Conservation (phyloP, 192 early-diverging fungal species). For the Coemansia sp. region DNA sequence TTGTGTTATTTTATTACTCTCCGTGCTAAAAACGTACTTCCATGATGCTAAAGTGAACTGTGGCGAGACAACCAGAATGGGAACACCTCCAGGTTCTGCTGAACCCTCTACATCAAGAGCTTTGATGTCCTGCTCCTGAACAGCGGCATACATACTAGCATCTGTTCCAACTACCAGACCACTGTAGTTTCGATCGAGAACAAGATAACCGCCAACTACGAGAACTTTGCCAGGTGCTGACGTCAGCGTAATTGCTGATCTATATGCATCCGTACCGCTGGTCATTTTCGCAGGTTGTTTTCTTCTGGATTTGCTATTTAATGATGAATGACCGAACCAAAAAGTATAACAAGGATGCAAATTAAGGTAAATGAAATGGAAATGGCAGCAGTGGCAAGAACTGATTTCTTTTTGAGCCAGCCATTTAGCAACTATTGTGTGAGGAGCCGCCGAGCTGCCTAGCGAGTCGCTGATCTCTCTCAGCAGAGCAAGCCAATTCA, state of each 20-base stretch:
- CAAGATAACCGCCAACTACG: constrained; percentile 90
- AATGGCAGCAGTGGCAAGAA: background rate
- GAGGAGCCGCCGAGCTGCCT: no score
- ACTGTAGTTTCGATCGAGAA: constrained; percentile 76
- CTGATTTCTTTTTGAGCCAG: no score
- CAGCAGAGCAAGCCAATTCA: no score
- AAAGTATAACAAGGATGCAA: no score
- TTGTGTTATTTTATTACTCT: constrained; percentile 28
- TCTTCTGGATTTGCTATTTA: constrained; percentile 1
- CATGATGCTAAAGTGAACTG: constrained; percentile 87
- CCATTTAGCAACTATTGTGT: no score
- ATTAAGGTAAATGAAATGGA: background rate
- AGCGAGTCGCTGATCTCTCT: no score
- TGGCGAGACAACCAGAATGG: constrained; percentile 70
- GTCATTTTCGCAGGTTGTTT: background rate
- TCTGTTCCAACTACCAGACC: constrained; percentile 86
- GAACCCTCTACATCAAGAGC: background rate
- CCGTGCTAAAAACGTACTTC: constrained; percentile 61
- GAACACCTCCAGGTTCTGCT: background rate
- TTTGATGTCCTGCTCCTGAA: constrained; percentile 40
- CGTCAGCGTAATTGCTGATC: constrained; percentile 54
- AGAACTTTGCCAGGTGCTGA: constrained; percentile 98
- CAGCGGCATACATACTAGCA: constrained; percentile 81
- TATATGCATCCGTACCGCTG: background rate
- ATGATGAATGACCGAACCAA: background rate